Conservation (phyloP, 257 asterid species). For the Solanum stenotomum region DNA sequence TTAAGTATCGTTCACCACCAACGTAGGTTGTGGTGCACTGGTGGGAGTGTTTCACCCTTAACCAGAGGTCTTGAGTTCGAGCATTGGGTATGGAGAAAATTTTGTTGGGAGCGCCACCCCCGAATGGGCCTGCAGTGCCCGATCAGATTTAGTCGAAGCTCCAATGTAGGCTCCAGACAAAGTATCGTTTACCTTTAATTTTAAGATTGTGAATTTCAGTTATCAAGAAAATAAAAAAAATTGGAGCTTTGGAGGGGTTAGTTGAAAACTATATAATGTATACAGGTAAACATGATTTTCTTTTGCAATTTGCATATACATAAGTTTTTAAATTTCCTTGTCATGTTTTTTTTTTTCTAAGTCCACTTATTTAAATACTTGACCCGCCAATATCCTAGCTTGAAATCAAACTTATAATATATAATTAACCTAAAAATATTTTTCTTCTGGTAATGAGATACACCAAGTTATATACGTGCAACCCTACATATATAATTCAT, state of each 20-base stretch:
- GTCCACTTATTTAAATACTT: background rate
- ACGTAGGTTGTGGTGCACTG: no score
- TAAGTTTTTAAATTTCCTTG: background rate
- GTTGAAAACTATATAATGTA: background rate
- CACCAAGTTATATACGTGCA: background rate
- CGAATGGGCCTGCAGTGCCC: no score
- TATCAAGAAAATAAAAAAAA: accelerated
- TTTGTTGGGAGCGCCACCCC: no score
- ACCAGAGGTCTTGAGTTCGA: no score
- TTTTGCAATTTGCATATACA: background rate
- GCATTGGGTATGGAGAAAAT: no score
- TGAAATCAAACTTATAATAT: background rate
- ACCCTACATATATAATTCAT: background rate
- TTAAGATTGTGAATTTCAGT: background rate
- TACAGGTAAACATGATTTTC: background rate
- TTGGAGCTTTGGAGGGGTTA: background rate
- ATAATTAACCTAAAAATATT: background rate
- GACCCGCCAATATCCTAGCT: background rate
- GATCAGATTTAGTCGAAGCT: no score
- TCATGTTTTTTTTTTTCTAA: background rate
- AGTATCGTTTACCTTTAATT: background rate
- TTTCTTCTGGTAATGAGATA: background rate
- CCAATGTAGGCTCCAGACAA: accelerated
- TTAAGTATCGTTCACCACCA: no score
- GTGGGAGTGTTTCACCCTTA: no score